These are phyloP conservation scores for Hericium coralloides DNA, from an alignment of 768 basidiomycete species.

Conservation along the genomic window DNA sequence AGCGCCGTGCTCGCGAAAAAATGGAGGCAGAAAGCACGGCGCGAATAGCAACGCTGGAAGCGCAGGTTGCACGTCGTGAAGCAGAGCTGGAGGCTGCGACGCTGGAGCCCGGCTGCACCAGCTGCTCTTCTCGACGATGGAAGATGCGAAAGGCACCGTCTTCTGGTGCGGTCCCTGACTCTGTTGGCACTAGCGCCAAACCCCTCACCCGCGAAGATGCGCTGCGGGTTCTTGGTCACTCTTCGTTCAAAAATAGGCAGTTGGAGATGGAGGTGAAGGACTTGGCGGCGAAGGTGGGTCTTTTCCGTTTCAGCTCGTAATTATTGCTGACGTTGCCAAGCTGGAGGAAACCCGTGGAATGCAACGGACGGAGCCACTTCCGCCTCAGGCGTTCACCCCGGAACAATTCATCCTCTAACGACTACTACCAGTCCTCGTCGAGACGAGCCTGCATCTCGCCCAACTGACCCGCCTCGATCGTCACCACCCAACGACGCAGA, in stretches of 20 bases:
- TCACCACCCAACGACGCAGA: neutral
- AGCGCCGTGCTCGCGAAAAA: slow-evolving; percentile 33
- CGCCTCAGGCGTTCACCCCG: too few relatives aligned
- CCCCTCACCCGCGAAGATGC: slow-evolving; percentile 10
- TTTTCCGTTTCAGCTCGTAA: neutral
- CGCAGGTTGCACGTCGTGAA: slow-evolving; percentile 49
- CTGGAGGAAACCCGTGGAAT: neutral
- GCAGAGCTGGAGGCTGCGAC: slow-evolving; percentile 38
- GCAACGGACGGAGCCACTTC: too few relatives aligned
- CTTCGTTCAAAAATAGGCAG: slow-evolving; percentile 6
- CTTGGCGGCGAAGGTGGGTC: slow-evolving; percentile 8
- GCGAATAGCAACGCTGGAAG: slow-evolving; percentile 37
- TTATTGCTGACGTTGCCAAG: neutral
- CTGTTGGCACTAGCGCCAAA: neutral
- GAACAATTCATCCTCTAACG: too few relatives aligned
- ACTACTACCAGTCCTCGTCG: too few relatives aligned
- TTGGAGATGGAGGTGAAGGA: slow-evolving; percentile 7
- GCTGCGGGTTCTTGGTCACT: slow-evolving; percentile 10
- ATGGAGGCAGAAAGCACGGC: slow-evolving; percentile 31
- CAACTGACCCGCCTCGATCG: neutral
- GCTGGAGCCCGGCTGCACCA: neutral
- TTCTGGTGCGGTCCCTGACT: neutral
- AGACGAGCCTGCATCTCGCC: neutral
- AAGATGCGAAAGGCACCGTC: neutral
- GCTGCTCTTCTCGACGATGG: neutral